Conservation (phyloP, 371 early-diverging fungal genomes). For the Actinomucor elegans region DNA sequence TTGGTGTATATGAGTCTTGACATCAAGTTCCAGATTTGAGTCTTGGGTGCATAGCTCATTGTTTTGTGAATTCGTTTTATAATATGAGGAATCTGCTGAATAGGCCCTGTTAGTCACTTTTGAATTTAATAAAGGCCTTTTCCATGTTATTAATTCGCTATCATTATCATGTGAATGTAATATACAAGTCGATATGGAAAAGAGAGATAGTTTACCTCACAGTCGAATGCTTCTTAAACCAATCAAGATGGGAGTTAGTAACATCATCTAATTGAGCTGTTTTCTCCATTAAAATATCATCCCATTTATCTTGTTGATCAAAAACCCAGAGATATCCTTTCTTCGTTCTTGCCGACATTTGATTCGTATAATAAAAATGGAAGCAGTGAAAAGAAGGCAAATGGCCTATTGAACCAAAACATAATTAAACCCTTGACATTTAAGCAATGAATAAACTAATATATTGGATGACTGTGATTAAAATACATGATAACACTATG, state of each 20-base stretch:
- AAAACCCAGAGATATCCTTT: conserved; percentile 9
- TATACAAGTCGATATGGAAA: background rate
- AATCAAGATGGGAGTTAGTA: background rate
- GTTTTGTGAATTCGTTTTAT: background rate
- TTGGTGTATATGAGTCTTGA: too few relatives aligned
- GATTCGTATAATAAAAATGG: background rate
- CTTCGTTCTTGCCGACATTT: background rate
- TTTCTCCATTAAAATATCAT: background rate
- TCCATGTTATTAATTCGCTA: conserved; percentile 3
- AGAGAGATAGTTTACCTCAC: background rate
- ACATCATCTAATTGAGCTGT: conserved; percentile 1
- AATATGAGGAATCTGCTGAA: background rate
- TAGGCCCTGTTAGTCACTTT: background rate
- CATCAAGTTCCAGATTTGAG: too few relatives aligned
- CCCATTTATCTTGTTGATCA: conserved; percentile 10
- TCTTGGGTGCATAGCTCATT: background rate
- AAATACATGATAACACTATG: too few relatives aligned
- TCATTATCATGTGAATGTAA: background rate
- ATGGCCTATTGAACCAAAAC: background rate
- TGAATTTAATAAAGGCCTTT: background rate
- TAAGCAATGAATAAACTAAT: too few relatives aligned
- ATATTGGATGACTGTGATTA: too few relatives aligned
- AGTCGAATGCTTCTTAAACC: conserved; percentile 17
- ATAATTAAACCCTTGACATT: too few relatives aligned
- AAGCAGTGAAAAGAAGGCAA: background rate